Base-by-base conservation (phyloP, 2,329 filamentous ascomycete species). In the Pestalotiopsis sp. region DNA sequence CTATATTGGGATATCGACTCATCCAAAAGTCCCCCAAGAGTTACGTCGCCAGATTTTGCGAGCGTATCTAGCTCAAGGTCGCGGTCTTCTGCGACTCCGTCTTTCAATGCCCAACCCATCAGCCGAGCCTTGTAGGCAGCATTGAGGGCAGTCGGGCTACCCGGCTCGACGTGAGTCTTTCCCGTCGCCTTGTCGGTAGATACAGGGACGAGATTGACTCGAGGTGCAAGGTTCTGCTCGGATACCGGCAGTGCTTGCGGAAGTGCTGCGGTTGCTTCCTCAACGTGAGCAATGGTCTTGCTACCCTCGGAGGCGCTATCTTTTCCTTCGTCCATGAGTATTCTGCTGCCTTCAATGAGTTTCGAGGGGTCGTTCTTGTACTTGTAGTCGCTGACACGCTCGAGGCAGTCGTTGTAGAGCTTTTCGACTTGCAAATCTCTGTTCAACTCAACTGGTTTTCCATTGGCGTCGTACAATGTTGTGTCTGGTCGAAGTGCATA, bases 361-460 rank as follows among this genome's bases (percentile, higher is more conserved):
- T 92, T 90, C 7, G 89, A 86, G 7, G 90, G 86, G 41, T 89
- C 86, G 27, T 89, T 83, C 78, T 95, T 95, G 78, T 94, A 92
- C 75, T 97, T 95, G 83, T 94, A 98, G 72, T 93, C 90, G 77
- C 95, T 96, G 58, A 96, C 94, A 66, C 96, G 90, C 77, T 98
- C 95, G 25, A 98, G 86, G 61, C 97, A 93, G 78, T 98, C 94
- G 74, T 98, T 98, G 84, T 97, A 98, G 2, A 99, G 87, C 72
- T 92, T 94, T 78, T 98, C 95, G 39, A 96, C 94, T 75, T 95
- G 87, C 67, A 90, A 88, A 79, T 99, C 96, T 72, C 92, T 90
- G 31, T 88, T 83, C 66, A 91, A 87, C 74, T 98, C 91, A 31
- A 98, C 94, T 3, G 94, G 84, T 70, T 87, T 89, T 59, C 94